Conservation (phyloP, 768 basidiomycete genomes). For the Mycena epipterygia region DNA sequence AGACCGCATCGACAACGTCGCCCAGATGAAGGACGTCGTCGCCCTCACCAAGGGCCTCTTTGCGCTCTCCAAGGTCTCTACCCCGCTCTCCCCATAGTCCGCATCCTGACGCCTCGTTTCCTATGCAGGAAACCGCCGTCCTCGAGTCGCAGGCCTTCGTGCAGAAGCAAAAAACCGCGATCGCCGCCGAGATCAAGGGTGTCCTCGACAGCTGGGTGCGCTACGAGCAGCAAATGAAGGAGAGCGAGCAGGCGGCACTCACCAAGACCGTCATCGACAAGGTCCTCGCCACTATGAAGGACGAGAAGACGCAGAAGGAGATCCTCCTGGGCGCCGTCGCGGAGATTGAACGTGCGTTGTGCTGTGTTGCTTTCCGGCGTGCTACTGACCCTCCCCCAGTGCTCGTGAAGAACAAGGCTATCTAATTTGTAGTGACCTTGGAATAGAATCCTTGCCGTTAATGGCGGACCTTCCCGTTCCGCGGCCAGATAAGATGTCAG, state of each 20-base stretch:
- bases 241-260: conserved; percentile 95
- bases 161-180: conserved; percentile 88
- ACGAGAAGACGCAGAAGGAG: conserved; percentile 92
- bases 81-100: too few species aligned
- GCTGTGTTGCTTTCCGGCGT: not conserved
- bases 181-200: conserved; percentile 91
- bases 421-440: conserved; percentile 60
- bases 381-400: conserved; percentile 61
- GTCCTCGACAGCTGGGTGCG: conserved; percentile 99
- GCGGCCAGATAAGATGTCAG: too few species aligned
- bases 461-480: too few species aligned
- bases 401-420: conserved; percentile 92
- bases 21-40: conserved; percentile 96
- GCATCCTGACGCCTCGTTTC: too few species aligned
- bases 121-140: conserved; percentile 85
- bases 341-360: conserved; percentile 92
- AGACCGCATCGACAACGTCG: conserved; percentile 92
- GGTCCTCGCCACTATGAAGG: conserved; percentile 85
- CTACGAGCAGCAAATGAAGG: conserved; percentile 96
- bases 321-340: conserved; percentile 83
- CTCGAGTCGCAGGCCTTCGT: conserved; percentile 93
- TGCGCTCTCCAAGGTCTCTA: conserved; percentile 89
- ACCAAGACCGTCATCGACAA: conserved; percentile 90
- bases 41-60: conserved; percentile 92
- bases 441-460: conserved; percentile 20